Evolutionary conservation across 2,329 filamentous ascomycete genomes (phyloP), one percentile per base, ranked within the genome.

Genomic region (Achaetomium macrosporum): DNA sequence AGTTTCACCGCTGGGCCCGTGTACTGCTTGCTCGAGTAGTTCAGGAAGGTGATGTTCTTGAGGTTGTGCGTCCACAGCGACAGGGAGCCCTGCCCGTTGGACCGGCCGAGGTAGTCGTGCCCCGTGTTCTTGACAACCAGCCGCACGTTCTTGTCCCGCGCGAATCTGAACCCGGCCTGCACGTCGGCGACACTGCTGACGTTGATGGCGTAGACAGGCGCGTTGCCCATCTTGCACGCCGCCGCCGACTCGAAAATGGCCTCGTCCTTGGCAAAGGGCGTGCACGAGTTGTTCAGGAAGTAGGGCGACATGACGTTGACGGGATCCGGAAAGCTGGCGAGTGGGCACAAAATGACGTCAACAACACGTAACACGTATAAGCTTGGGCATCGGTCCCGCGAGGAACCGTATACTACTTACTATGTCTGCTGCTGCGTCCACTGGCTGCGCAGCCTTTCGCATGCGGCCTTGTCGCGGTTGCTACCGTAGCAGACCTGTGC

Each of bases 101-200:
- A 50, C 1, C 39, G 35, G 12, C 53, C 47, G 6, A 56, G 56
- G 31, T 63, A 69, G 51, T 72, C 69, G 58, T 75, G 71, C 0
- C 72, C 72, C 2, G 71, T 73, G 51, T 72, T 71, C 56, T 69
- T 71, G 54, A 74, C 65, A 6, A 67, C 66, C 0, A 73, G 62
- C 2, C 72, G 66, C 29, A 73, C 59, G 39, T 69, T 69, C 16
- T 61, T 52, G 6, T 46, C 4, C 8, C 45, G 47, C 5, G 60
- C 59, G 33, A 56, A 56, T 1, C 20, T 9, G 8, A 57, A 17
- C 1, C 54, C 54, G 6, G 54, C 54, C 1, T 17, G 25, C 5
- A 42, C 51, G 19, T 48, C 51, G 2, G 16, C 13, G 2, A 50
- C 50, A 12, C 15, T 40, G 29, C 39, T 36, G 35, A 53, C 51